Percentiles rank a stretch among this genome's conserved stretches.
Conservation (phyloP, 2,329 filamentous ascomycete genomes). For the Cephalotrichum gorgonifer region DNA sequence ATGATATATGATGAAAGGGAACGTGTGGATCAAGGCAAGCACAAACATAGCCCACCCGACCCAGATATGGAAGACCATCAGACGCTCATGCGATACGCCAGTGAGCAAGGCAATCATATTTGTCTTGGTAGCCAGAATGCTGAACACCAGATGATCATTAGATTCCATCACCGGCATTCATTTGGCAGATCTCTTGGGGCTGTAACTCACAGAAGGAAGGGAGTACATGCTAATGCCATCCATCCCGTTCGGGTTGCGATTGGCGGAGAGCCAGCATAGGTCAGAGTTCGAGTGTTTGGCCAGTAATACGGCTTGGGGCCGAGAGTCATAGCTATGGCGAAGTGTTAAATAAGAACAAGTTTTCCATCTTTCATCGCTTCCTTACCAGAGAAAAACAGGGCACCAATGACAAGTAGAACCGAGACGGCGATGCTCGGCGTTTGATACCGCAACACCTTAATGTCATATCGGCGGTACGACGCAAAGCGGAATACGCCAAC, state of each 20-base stretch:
- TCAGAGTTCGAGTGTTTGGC: slow-evolving; percentile 25
- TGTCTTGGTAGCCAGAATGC: slow-evolving; percentile 38
- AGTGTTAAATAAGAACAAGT: not conserved
- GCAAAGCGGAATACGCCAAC: slow-evolving; percentile 17
- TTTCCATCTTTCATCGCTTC: not conserved
- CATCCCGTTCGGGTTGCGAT: slow-evolving; percentile 41
- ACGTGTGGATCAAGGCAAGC: slow-evolving; percentile 46
- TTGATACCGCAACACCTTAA: slow-evolving; percentile 21
- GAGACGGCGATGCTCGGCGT: slow-evolving; percentile 33
- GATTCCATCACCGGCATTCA: no score
- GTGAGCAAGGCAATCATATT: slow-evolving; percentile 44
- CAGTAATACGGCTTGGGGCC: slow-evolving; percentile 45
- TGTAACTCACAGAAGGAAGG: slow-evolving; percentile 32
- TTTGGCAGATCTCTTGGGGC: not conserved
- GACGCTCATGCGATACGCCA: slow-evolving; percentile 44
- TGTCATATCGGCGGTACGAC: slow-evolving; percentile 11
- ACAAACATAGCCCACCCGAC: slow-evolving; percentile 44
- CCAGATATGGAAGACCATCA: slow-evolving; percentile 47
- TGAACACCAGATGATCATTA: no score
- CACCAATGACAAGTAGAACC: slow-evolving; percentile 25
- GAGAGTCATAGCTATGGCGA: slow-evolving; percentile 33
- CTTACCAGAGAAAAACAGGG: slow-evolving; percentile 36
- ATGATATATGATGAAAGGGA: slow-evolving; percentile 47
- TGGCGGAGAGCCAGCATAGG: slow-evolving; percentile 39
- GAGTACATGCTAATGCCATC: slow-evolving; percentile 39